A percentile compares a stretch with the other conserved stretches of the same genome.
These are phyloP conservation scores for Trypanosoma theileri DNA, from an alignment of 208 protist species.

Conservation along the genomic window DNA sequence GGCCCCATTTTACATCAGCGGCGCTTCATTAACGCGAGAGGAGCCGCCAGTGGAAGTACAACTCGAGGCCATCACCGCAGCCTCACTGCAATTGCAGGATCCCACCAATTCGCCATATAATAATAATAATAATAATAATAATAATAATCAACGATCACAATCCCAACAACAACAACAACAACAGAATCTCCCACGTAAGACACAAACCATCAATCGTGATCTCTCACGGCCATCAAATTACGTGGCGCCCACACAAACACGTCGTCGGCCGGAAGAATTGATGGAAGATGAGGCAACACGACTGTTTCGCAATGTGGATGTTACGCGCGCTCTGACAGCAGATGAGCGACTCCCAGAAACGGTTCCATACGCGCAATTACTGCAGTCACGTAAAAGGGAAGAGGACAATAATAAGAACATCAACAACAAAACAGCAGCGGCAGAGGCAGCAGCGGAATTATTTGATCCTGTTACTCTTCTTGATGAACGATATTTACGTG, in stretches of 20 bases:
- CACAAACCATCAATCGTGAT: slow-evolving; percentile 63
- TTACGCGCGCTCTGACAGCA: slow-evolving; percentile 57
- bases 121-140: too few relatives aligned
- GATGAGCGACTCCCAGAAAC: slow-evolving; percentile 68
- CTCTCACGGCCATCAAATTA: slow-evolving; percentile 57
- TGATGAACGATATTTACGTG: slow-evolving; percentile 36
- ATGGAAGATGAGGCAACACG: slow-evolving; percentile 81
- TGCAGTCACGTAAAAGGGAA: slow-evolving; percentile 16
- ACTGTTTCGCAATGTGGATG: slow-evolving; percentile 73
- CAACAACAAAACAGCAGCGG: background rate
- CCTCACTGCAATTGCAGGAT: slow-evolving; percentile 1
- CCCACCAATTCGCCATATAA: too few relatives aligned
- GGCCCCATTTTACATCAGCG: slow-evolving; percentile 76
- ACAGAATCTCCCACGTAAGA: slow-evolving; percentile 20
- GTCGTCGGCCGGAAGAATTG: slow-evolving; percentile 15
- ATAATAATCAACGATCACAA: too few relatives aligned
- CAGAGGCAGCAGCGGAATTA: slow-evolving; percentile 12
- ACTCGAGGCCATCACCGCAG: background rate
- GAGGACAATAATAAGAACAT: background rate
- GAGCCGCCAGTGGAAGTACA: background rate
- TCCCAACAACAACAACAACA: too few relatives aligned
- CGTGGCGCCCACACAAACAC: slow-evolving; percentile 22
- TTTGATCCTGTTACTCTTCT: slow-evolving; percentile 39
- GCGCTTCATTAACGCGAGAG: slow-evolving; percentile 12
- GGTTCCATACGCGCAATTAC: slow-evolving; percentile 54